phyloP scores from a whole-genome alignment of 495 filamentous ascomycete species.

The Penicillium paradoxum region DNA sequence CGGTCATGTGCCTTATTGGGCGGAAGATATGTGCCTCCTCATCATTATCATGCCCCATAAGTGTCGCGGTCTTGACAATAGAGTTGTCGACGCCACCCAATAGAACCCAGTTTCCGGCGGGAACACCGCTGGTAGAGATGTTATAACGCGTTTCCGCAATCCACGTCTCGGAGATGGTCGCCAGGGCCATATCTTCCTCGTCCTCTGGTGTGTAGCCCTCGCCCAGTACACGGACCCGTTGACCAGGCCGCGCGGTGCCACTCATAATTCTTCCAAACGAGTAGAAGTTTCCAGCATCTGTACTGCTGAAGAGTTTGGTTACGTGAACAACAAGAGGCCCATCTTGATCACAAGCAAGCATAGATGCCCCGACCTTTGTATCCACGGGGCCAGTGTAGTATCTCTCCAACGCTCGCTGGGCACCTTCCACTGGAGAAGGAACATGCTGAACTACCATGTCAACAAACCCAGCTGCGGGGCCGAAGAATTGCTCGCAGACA shows the following conservation, averaged over 20 bases:
- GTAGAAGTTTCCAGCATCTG: conserved; percentile 82
- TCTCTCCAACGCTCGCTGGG: conserved; percentile 66
- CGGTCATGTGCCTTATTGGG: conserved; percentile 89
- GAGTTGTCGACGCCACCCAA: conserved; percentile 93
- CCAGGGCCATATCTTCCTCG: conserved; percentile 92
- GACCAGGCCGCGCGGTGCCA: conserved; percentile 76
- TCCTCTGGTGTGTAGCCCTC: conserved; percentile 96
- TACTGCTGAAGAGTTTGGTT: conserved; percentile 85
- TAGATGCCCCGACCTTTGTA: conserved; percentile 72
- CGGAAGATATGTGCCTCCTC: conserved; percentile 94
- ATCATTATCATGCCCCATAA: conserved; percentile 76
- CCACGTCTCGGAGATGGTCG: conserved; percentile 85
- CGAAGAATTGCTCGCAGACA: conserved; percentile 95
- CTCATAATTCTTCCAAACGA: conserved; percentile 91
- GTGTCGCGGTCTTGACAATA: conserved; percentile 95
- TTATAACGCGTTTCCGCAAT: conserved; percentile 94
- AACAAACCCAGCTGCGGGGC: conserved; percentile 81
- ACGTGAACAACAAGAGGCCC: conserved; percentile 87
- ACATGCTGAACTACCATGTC: conserved; percentile 92
- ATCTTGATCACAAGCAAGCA: conserved; percentile 79
- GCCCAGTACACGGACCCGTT: conserved; percentile 85
- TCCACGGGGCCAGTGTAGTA: conserved; percentile 97
- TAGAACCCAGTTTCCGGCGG: conserved; percentile 92
- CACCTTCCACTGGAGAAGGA: conserved; percentile 79
- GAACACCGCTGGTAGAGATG: conserved; percentile 82